Evolutionary conservation across 2,329 filamentous ascomycete genomes (phyloP).

Genomic region (Talaromyces funiculosus): DNA sequence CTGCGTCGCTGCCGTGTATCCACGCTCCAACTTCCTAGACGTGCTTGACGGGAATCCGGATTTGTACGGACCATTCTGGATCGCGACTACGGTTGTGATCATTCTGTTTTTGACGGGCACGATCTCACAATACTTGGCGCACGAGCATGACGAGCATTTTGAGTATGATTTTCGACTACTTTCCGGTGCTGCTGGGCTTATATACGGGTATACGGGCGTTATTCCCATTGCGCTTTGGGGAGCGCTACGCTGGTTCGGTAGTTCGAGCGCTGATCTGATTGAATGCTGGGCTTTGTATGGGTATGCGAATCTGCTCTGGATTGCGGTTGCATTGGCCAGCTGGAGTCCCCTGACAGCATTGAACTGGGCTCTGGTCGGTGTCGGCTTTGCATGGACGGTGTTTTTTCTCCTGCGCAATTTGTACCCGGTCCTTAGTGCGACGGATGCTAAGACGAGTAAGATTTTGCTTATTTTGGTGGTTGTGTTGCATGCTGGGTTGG

Average conservation of each 20-base stretch:
- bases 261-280: constrained; percentile 83
- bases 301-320: constrained; percentile 96
- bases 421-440: constrained; percentile 86
- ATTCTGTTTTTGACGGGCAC: constrained; percentile 94
- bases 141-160: constrained; percentile 63
- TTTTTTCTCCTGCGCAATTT: constrained; percentile 79
- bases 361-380: constrained; percentile 88
- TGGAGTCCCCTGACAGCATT: constrained; percentile 81
- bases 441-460: constrained; percentile 87
- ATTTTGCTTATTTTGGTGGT: constrained; percentile 78
- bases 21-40: constrained; percentile 90
- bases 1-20: constrained; percentile 83
- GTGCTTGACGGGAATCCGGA: constrained; percentile 96
- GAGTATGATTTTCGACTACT: constrained; percentile 86
- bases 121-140: constrained; percentile 81
- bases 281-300: constrained; percentile 96
- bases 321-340: constrained; percentile 83
- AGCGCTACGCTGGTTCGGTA: constrained; percentile 89
- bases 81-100: constrained; percentile 92
- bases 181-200: constrained; percentile 81
- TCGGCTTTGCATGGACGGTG: constrained; percentile 78
- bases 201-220: constrained; percentile 91
- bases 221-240: constrained; percentile 82
- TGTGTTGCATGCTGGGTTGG: constrained; percentile 77
- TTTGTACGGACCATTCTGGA: constrained; percentile 96